Evolutionary conservation across 495 filamentous ascomycete genomes (phyloP).

Genomic region (Pseudevernia furfuracea): DNA sequence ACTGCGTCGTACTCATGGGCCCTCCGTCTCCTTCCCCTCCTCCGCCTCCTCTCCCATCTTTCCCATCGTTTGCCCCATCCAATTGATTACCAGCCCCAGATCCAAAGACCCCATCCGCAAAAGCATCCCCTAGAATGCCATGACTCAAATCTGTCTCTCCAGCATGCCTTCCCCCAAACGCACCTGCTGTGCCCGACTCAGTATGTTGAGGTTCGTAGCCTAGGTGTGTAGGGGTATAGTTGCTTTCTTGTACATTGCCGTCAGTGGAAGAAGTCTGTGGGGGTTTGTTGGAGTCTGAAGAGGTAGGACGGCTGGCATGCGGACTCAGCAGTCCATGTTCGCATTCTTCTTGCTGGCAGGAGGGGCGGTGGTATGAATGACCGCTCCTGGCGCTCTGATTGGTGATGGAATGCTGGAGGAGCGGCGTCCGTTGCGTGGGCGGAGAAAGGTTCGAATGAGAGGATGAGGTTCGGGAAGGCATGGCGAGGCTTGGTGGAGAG

Average conservation of each 20-base stretch:
- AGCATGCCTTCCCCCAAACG: conserved; percentile 10
- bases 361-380: conserved; percentile 15
- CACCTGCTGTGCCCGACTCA: neutral
- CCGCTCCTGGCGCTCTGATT: neutral
- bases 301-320: conserved; percentile 12
- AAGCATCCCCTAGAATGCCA: conserved; percentile 32
- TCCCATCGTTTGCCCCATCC: neutral
- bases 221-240: neutral
- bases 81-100: conserved; percentile 16
- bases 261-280: neutral
- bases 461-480: conserved; percentile 13
- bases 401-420: conserved; percentile 7
- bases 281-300: neutral
- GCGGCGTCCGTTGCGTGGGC: conserved; percentile 5
- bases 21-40: conserved; percentile 21
- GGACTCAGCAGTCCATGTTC: conserved; percentile 16
- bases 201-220: neutral
- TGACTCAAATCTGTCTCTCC: conserved; percentile 22
- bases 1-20: conserved; percentile 46
- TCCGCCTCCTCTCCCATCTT: conserved; percentile 22
- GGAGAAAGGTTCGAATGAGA: conserved; percentile 10
- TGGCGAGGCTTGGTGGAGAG: neutral
- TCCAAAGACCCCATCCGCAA: conserved; percentile 35
- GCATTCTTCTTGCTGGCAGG: conserved; percentile 24
- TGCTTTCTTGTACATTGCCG: neutral